Evolutionary conservation across 1,284 basidiomycete genomes (phyloP).

Genomic region (Trametes polyzona): DNA sequence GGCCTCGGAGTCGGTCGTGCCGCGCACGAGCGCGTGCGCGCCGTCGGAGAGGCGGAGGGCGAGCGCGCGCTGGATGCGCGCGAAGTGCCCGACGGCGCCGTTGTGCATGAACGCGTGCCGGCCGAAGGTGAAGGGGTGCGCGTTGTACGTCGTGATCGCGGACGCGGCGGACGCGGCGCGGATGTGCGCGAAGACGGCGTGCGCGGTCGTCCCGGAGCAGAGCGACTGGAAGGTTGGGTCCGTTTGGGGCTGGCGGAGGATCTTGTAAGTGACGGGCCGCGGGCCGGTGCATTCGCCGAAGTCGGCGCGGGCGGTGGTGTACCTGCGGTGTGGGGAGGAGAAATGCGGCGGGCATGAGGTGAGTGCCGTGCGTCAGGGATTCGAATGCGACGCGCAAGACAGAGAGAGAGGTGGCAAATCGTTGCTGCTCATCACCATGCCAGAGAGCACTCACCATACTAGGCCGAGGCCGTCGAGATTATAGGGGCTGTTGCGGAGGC

Average conservation of each 20-base stretch:
- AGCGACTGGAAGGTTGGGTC: constrained; percentile 40
- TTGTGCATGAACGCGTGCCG: constrained; percentile 45
- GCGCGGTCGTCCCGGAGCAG: constrained; percentile 37
- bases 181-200: constrained; percentile 41
- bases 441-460: constrained; percentile 28
- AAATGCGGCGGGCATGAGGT: background rate
- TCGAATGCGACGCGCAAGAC: too few relatives aligned
- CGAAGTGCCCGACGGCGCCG: constrained; percentile 39
- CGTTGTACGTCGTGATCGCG: constrained; percentile 40
- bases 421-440: too few relatives aligned
- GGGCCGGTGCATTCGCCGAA: constrained; percentile 36
- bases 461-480: constrained; percentile 39
- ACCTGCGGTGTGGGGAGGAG: constrained; percentile 21
- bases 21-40: constrained; percentile 36
- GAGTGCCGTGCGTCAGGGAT: too few relatives aligned
- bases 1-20: constrained; percentile 45
- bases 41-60: constrained; percentile 29
- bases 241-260: constrained; percentile 38
- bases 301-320: constrained; percentile 31
- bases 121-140: constrained; percentile 45
- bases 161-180: constrained; percentile 36
- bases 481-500: constrained; percentile 34
- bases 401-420: background rate
- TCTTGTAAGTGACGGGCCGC: constrained; percentile 39
- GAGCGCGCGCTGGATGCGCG: constrained; percentile 31